These are phyloP conservation scores for Trichoderma reesei DNA, from an alignment of 495 filamentous ascomycete species.

Conservation along the genomic window DNA sequence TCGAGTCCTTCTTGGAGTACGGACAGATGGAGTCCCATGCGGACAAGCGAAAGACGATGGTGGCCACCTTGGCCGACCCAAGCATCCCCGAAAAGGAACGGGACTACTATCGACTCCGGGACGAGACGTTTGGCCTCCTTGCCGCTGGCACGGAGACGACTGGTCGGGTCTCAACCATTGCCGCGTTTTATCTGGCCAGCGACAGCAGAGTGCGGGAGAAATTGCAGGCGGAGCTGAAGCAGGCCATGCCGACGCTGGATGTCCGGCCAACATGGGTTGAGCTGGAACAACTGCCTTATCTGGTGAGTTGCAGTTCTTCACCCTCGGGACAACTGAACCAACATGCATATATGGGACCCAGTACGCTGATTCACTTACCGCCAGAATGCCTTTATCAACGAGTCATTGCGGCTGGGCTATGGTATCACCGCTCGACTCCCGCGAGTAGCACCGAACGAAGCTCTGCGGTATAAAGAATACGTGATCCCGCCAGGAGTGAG, in stretches of 20 bases:
- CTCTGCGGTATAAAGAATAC: slow-evolving; percentile 17
- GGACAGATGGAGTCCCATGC: neutral
- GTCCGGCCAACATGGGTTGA: slow-evolving; percentile 25
- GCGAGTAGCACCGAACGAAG: slow-evolving; percentile 26
- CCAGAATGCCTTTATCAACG: slow-evolving; percentile 35
- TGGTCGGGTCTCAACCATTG: slow-evolving; percentile 19
- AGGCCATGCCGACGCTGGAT: slow-evolving; percentile 18
- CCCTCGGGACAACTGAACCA: neutral
- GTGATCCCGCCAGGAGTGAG: slow-evolving; percentile 20
- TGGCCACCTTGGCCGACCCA: slow-evolving; percentile 28
- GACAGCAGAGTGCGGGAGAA: slow-evolving; percentile 19
- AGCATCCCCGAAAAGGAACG: slow-evolving; percentile 32
- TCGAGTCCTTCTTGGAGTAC: slow-evolving; percentile 10
- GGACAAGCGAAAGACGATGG: slow-evolving; percentile 13
- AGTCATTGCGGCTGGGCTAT: slow-evolving; percentile 37
- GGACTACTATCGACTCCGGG: slow-evolving; percentile 21
- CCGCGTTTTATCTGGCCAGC: slow-evolving; percentile 31
- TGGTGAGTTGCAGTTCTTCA: slow-evolving; percentile 20
- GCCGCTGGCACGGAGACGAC: slow-evolving; percentile 38
- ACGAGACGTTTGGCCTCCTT: slow-evolving; percentile 32
- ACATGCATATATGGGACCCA: neutral
- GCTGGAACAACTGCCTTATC: slow-evolving; percentile 43
- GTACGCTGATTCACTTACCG: neutral
- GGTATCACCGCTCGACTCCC: slow-evolving; percentile 32
- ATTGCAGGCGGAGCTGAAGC: slow-evolving; percentile 24